Evolutionary conservation across 495 filamentous ascomycete species (phyloP), one percentile per base, ranked within the genome.

Genomic region (Immersiella caudata): DNA sequence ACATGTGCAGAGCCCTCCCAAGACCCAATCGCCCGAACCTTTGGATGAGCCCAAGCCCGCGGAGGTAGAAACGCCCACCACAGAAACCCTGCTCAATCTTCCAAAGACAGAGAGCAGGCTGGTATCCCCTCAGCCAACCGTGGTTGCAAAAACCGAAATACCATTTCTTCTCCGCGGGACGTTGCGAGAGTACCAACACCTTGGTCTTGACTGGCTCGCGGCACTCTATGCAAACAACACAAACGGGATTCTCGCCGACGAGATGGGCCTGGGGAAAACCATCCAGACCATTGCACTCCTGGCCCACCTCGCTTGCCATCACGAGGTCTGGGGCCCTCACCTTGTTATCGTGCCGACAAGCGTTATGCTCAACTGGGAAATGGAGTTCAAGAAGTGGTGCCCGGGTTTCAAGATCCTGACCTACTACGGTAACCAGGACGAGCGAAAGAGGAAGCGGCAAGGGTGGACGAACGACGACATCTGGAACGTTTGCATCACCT

Each of bases 301-400:
- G 59, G 96, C 95, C 18, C 94, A 98, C 76, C 85, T 99, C 40
- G 96, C 96, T 24, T 93, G 93, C 62, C 83, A 96, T 65, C 90
- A 96, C 75, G 88, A 92, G 73, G 88, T 94, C 26, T 99, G 96
- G 96, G 96, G 96, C 0, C 93, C 96, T 0, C 96, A 99, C 82
- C 81, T 99, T 22, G 90, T 99, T 46, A 90, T 99, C 68, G 96
- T 99, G 7, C 96, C 96, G 1, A 98, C 96, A 9, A 97, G 93
- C 79, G 96, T 99, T 29, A 97, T 99, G 84, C 88, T 99, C 61
- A 99, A 99, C 75, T 99, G 96, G 96, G 96, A 98, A 76, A 97
- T 97, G 90, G 96, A 99, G 78, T 99, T 99, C 84, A 98, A 98
- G 74, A 98, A 98, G 78, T 99, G 93, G 89, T 93, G 93, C 59